Conservation (phyloP, 345 rosid genomes). For the Eucalyptus pauciflora region DNA sequence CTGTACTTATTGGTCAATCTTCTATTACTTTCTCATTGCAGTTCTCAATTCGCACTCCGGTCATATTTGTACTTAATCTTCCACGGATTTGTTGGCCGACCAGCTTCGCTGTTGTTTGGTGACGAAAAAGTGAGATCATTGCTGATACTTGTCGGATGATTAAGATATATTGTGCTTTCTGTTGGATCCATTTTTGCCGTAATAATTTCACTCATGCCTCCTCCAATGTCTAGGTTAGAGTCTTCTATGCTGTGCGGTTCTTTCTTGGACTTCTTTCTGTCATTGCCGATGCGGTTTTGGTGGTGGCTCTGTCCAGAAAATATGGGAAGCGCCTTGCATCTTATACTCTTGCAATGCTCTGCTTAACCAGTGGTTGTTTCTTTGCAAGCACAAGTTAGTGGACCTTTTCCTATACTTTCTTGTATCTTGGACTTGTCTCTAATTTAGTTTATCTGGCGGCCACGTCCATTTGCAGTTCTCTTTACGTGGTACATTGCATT, state of each 20-base stretch:
- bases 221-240: constrained; percentile 44
- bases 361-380: constrained; percentile 98
- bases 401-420: not conserved
- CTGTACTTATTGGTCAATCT: not conserved
- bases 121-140: constrained; percentile 62
- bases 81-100: constrained; percentile 74
- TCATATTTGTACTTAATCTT: constrained; percentile 75
- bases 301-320: constrained; percentile 82
- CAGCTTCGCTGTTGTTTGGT: constrained; percentile 72
- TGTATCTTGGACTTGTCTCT: not conserved
- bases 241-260: constrained; percentile 88
- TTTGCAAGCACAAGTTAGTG: constrained; percentile 96
- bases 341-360: constrained; percentile 87
- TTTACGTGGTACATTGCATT: not conserved
- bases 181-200: not conserved
- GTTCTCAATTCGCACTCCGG: constrained; percentile 88
- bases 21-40: constrained; percentile 16
- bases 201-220: not conserved
- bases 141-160: not conserved
- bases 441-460: not conserved
- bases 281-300: constrained; percentile 68
- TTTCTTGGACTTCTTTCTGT: constrained; percentile 84
- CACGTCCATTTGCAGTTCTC: not conserved
- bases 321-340: constrained; percentile 91
- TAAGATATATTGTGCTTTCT: not conserved